phyloP scores from a whole-genome alignment of 805 yeast species.

The Kodamaea laetipori region DNA sequence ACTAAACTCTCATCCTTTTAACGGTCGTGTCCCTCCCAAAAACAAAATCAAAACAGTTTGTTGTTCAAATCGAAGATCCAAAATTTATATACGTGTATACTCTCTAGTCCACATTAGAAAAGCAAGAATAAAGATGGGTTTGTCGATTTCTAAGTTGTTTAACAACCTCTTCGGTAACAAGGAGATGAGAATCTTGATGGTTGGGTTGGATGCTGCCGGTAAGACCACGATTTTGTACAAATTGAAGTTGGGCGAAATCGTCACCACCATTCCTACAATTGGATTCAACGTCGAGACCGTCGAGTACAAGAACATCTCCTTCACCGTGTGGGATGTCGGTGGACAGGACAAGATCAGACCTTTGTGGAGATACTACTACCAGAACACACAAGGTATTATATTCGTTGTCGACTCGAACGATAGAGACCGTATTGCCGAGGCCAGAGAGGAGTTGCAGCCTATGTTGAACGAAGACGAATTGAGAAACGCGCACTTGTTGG shows the following conservation, averaged over 20 bases:
- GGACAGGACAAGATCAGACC: constrained; percentile 48
- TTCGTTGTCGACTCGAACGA: constrained; percentile 47
- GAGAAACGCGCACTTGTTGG: constrained; percentile 43
- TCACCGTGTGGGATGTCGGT: constrained; percentile 49
- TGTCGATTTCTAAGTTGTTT: constrained; percentile 42
- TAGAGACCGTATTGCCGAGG: constrained; percentile 46
- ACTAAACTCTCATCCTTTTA: too few species aligned
- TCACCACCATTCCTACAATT: constrained; percentile 46
- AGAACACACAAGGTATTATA: constrained; percentile 45
- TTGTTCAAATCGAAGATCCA: constrained; percentile 12
- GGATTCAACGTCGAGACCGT: constrained; percentile 48
- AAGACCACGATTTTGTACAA: constrained; percentile 48
- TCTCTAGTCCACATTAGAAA: constrained; percentile 9
- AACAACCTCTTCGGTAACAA: constrained; percentile 44
- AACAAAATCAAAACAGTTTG: constrained; percentile 13
- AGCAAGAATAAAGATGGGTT: constrained; percentile 31
- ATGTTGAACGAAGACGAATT: constrained; percentile 48
- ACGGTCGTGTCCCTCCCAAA: constrained; percentile 5
- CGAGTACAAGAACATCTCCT: constrained; percentile 45
- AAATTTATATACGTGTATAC: constrained; percentile 9
- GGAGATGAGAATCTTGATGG: constrained; percentile 48
- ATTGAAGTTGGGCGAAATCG: constrained; percentile 45
- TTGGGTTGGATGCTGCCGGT: constrained; percentile 47
- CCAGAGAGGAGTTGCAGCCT: constrained; percentile 46
- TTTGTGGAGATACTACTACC: constrained; percentile 48